A percentile compares a stretch with the other conserved stretches of the same genome.
Conservation (phyloP, 2,329 filamentous ascomycete species). For the Orbilia blumenaviensis region DNA sequence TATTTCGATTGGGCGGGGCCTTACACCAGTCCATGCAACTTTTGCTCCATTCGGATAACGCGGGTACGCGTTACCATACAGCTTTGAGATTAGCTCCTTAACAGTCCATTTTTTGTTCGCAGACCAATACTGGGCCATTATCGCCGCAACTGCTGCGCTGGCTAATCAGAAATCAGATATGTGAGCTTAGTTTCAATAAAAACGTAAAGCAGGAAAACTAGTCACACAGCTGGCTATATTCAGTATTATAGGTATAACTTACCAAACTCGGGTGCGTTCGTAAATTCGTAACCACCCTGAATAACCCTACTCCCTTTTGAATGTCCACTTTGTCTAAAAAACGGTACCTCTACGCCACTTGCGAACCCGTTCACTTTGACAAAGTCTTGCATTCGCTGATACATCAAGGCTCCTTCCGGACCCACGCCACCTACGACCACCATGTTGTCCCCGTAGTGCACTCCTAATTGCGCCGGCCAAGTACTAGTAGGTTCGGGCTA, state of each 20-base stretch:
- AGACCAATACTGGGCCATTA: constrained; percentile 1
- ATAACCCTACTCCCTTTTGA: too few relatives aligned
- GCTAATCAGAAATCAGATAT: not conserved
- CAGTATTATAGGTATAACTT: too few relatives aligned
- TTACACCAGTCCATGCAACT: constrained; percentile 15
- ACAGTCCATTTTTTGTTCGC: not conserved
- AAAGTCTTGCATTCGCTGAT: not conserved
- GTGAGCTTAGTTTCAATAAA: not conserved
- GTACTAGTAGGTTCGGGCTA: too few relatives aligned
- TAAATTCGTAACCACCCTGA: not conserved
- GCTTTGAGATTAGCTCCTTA: not conserved
- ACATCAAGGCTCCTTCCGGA: not conserved
- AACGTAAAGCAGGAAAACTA: too few relatives aligned
- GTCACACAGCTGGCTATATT: too few relatives aligned
- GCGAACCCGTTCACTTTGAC: not conserved
- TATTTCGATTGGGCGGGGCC: not conserved
- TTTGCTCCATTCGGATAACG: not conserved
- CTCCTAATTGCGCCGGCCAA: too few relatives aligned
- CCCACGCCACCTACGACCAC: not conserved
- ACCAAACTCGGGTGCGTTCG: too few relatives aligned
- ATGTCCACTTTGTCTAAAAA: not conserved
- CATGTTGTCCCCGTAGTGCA: not conserved
- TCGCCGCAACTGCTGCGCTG: not conserved
- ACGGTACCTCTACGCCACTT: not conserved
- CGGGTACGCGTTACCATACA: constrained; percentile 14